Evolutionary conservation across 192 early-diverging fungal genomes (phyloP).

Genomic region (Entomortierella lignicola): DNA sequence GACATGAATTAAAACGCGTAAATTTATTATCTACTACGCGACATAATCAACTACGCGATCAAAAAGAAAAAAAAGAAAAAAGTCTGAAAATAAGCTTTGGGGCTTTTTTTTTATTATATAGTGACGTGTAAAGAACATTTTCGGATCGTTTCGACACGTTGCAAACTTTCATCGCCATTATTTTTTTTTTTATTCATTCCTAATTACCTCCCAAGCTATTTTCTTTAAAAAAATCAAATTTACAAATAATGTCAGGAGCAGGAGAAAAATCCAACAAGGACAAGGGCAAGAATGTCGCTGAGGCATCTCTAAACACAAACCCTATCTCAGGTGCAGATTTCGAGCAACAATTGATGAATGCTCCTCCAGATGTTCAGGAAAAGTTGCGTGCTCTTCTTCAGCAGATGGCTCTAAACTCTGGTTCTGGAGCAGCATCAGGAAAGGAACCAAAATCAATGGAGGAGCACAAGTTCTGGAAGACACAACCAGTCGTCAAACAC

Average conservation of each 20-base stretch:
- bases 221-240: too few species aligned
- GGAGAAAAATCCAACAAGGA: conserved; percentile 9
- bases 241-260: conserved; percentile 34
- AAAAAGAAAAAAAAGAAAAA: too few species aligned
- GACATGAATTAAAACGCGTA: too few species aligned
- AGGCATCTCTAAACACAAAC: not conserved
- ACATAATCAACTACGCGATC: too few species aligned
- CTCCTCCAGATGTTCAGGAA: conserved; percentile 50
- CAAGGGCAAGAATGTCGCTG: conserved; percentile 22
- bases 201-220: too few species aligned
- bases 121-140: too few species aligned
- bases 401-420: conserved; percentile 38
- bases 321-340: conserved; percentile 25
- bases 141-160: too few species aligned
- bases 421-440: conserved; percentile 8
- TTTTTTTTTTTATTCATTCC: too few species aligned
- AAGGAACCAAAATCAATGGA: conserved; percentile 60
- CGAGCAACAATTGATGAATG: conserved; percentile 44
- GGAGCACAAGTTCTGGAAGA: conserved; percentile 95
- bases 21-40: too few species aligned
- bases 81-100: too few species aligned
- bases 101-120: too few species aligned
- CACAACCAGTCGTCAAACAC: conserved; percentile 92
- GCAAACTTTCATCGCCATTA: too few species aligned
- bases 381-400: conserved; percentile 37